phyloP scores from a whole-genome alignment of 768 basidiomycete genomes.

The Tylopilus subfusipes region DNA sequence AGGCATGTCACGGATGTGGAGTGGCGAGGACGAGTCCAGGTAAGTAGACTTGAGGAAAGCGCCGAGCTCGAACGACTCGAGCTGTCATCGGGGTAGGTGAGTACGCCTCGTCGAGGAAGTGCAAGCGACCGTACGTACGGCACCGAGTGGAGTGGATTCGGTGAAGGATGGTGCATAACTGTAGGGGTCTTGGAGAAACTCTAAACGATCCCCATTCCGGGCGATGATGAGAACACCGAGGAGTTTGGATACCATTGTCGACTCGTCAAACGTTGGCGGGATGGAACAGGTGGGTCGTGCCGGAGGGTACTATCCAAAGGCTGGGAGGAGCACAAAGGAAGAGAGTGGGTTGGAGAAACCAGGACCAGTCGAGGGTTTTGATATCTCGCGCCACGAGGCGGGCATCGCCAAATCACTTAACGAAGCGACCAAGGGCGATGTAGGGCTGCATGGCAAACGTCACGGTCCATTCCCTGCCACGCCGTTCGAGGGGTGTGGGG shows the following conservation, averaged over 20 bases:
- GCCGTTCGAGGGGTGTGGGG: conserved; percentile 27
- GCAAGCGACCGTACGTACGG: conserved; percentile 39
- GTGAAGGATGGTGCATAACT: conserved; percentile 61
- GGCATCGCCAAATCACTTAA: conserved; percentile 26
- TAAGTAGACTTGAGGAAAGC: conserved; percentile 58
- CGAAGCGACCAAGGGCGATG: conserved; percentile 31
- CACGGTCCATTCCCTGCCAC: conserved; percentile 27
- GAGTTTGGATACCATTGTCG: conserved; percentile 35
- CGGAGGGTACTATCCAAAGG: neutral
- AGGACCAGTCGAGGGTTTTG: conserved; percentile 24
- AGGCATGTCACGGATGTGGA: conserved; percentile 66
- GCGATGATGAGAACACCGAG: conserved; percentile 76
- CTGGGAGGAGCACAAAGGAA: conserved; percentile 1
- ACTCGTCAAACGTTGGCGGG: conserved; percentile 13
- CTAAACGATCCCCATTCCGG: conserved; percentile 70
- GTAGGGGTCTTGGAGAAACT: conserved; percentile 68
- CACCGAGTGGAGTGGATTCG: conserved; percentile 74
- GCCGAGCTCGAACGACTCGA: conserved; percentile 66
- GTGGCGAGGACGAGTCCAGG: conserved; percentile 60
- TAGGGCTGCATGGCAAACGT: conserved; percentile 20
- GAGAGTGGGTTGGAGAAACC: conserved; percentile 10
- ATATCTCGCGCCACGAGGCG: conserved; percentile 29
- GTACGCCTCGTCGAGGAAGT: neutral
- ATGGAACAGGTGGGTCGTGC: neutral
- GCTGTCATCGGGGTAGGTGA: conserved; percentile 38